phyloP scores from a whole-genome alignment of 257 asterid genomes.

The Capsicum rhomboideum region DNA sequence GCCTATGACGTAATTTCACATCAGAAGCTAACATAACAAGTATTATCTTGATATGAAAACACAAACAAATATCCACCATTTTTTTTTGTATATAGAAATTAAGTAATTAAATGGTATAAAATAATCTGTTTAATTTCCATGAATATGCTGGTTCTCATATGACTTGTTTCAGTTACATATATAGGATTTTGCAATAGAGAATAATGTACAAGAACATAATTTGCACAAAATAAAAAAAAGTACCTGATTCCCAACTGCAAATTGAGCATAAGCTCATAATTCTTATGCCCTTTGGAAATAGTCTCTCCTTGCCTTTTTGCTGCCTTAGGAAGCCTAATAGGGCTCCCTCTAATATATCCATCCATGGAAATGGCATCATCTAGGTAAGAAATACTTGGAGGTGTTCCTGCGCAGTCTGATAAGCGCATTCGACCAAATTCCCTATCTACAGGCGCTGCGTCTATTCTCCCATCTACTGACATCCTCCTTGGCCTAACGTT shows the following conservation, averaged over 20 bases:
- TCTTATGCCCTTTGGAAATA: constrained; percentile 3
- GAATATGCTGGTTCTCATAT: background rate
- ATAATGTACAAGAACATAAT: background rate
- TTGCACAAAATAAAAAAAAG: background rate
- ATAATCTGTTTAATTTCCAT: background rate
- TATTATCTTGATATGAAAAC: background rate
- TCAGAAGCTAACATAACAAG: background rate
- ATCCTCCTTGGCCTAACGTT: constrained; percentile 3
- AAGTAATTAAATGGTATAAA: background rate
- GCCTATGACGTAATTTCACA: background rate
- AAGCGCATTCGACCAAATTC: constrained; percentile 5
- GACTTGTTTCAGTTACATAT: background rate
- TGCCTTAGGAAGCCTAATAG: constrained; percentile 5
- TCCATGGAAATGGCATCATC: background rate
- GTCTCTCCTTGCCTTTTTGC: constrained; percentile 12
- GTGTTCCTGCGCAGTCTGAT: constrained; percentile 4
- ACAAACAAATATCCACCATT: background rate
- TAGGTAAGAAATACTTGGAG: background rate
- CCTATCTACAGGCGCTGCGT: constrained; percentile 4
- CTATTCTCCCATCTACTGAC: constrained; percentile 10
- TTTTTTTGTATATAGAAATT: background rate
- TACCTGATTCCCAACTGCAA: constrained; percentile 11
- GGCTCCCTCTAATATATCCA: constrained; percentile 4
- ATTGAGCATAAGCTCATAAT: constrained; percentile 8
- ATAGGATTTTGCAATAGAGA: background rate